These are phyloP conservation scores for Pseudogymnoascus verrucosus DNA, from an alignment of 2,329 filamentous ascomycete species.

Conservation along the genomic window DNA sequence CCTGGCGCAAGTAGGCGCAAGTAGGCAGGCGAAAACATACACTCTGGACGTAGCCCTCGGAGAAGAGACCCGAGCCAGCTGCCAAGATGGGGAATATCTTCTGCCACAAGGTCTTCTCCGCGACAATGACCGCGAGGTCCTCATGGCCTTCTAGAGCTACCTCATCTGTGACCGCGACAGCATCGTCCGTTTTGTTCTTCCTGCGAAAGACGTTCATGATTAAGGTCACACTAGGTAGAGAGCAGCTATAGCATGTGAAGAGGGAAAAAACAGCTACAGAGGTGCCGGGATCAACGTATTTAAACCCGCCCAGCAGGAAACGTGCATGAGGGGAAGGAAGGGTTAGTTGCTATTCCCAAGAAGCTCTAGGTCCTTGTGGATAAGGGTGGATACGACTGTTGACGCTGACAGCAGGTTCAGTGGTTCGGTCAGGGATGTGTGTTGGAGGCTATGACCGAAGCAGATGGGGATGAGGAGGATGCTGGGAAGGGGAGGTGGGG, in stretches of 20 bases:
- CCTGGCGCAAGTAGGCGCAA: background rate
- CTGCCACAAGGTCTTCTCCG: background rate
- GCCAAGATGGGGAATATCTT: constrained; percentile 60
- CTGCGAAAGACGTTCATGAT: constrained; percentile 12
- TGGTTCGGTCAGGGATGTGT: background rate
- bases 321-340: background rate
- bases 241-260: background rate
- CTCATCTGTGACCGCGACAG: background rate
- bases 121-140: background rate
- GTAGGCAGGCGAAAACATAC: constrained; percentile 36
- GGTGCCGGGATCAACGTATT: constrained; percentile 1
- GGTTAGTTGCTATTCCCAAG: background rate
- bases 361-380: background rate
- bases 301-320: background rate
- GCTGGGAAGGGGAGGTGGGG: background rate
- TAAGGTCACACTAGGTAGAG: background rate
- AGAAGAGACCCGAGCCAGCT: constrained; percentile 83
- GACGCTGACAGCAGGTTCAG: background rate
- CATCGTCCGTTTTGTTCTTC: constrained; percentile 11
- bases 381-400: background rate
- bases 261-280: background rate
- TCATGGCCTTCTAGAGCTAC: background rate
- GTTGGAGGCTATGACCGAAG: background rate
- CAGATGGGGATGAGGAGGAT: background rate
- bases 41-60: constrained; percentile 86